Percentiles rank a stretch among this genome's conserved stretches.
Conservation (phyloP, 768 basidiomycete genomes). For the Termitomyces sp. region DNA sequence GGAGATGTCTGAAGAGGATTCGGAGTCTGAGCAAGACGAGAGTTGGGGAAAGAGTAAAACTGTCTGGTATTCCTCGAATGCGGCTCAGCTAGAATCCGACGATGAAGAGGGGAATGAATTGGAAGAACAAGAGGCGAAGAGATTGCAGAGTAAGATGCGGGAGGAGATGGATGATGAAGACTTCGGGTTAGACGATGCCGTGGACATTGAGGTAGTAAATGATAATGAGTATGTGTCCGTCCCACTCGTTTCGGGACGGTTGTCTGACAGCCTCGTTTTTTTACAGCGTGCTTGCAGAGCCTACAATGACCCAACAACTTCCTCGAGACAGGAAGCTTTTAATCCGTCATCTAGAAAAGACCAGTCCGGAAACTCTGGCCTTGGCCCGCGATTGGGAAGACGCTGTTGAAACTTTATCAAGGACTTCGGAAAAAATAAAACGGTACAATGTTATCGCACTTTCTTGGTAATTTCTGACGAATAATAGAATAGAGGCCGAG, state of each 20-base stretch:
- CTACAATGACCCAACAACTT: conserved; percentile 27
- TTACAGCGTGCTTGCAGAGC: conserved; percentile 33
- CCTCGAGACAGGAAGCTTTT: conserved; percentile 56
- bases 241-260: background rate
- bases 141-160: conserved; percentile 71
- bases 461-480: background rate
- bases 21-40: conserved; percentile 49
- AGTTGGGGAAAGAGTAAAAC: conserved; percentile 79
- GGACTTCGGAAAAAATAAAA: conserved; percentile 46
- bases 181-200: conserved; percentile 71
- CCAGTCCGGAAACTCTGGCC: conserved; percentile 73
- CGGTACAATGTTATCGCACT: conserved; percentile 35
- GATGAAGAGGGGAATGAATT: conserved; percentile 87
- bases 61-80: conserved; percentile 86
- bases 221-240: conserved; percentile 26
- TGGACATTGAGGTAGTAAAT: conserved; percentile 30
- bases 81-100: conserved; percentile 72
- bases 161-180: conserved; percentile 73
- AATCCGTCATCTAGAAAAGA: conserved; percentile 67
- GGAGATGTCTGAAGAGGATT: conserved; percentile 22
- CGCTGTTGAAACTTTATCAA: conserved; percentile 47
- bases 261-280: background rate
- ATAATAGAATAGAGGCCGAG: conserved; percentile 40
- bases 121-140: conserved; percentile 82
- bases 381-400: conserved; percentile 84